Evolutionary conservation across 1,139 yeast species (phyloP), one percentile per base, ranked within the genome.

Genomic region (Zygoascus sp.): DNA sequence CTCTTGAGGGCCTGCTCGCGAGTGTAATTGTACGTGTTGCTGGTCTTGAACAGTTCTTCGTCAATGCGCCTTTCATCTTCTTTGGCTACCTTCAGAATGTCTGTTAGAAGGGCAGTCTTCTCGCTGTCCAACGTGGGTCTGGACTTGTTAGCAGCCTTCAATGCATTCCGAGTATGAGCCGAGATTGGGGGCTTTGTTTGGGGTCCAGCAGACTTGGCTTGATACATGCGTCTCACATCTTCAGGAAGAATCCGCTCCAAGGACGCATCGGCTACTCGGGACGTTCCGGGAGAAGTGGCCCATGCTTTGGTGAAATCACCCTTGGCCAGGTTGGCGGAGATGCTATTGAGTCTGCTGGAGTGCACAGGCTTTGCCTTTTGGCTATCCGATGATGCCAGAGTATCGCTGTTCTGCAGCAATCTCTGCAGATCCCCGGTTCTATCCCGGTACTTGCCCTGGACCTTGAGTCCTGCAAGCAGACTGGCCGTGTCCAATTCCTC

Each of bases 21-120:
- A 44, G 76, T 69, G 77, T 81, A 78, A 46, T 79, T 83, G 55
- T 66, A 77, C 0, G 84, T 81, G 42, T 73, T 71, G 32, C 69
- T 59, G 46, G 75, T 76, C 40, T 80, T 69, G 56, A 76, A 76
- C 43, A 67, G 58, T 34, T 68, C 70, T 48, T 76, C 77, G 27
- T 72, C 74, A 13, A 67, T 68, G 17, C 57, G 46, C 22, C 71
- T 71, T 42, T 64, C 67, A 28, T 69, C 66, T 20, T 62, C 61
- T 48, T 74, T 75, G 1, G 80, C 76, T 9, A 66, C 64, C 46
- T 70, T 64, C 41, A 81, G 65, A 45, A 74, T 78, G 0, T 57
- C 59, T 50, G 74, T 63, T 9, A 69, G 56, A 2, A 35, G 35
- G 9, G 45, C 39, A 11, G 39, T 42, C 19, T 58, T 59, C 16